Base-by-base conservation (phyloP, 352 stramenopile genomes). In the Elongisporangium anandrum region DNA sequence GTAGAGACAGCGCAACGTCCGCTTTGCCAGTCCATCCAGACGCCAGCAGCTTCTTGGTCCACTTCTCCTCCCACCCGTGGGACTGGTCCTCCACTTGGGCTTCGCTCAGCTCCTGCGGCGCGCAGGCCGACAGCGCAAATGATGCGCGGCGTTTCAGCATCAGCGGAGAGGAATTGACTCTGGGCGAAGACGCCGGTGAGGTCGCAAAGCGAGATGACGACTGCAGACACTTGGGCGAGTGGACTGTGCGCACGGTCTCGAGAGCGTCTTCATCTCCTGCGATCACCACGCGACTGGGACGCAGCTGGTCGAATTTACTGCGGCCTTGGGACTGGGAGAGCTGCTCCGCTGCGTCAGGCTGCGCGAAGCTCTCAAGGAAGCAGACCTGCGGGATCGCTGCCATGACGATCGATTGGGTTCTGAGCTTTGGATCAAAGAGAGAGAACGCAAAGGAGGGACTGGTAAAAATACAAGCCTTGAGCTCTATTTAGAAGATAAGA, bases 311-410 rank as follows among this genome's bases (percentile, higher is more conserved):
- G 21, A 41, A n/a, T 24, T 56, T 56, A 50, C 23, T 61, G 48
- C 56, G 38, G n/a, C 4, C 21, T 19, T 15, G 54, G 26, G 5
- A 12, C 34, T 45, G 34, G 10, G 45, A 60, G 55, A 56, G 50
- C 29, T 56, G 20, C 16, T 61, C 56, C 2, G 29, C 51, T 23
- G 22, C 26, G 10, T 61, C 29, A 29, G 72, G 72, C 61, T 80
- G 72, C 26, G 66, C 52, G 59, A 65, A 71, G 50, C 50, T 73
- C 50, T 77, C 63, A 19, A 80, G 21, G 38, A 75, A 75, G 45
- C 63, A 64, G 23, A 71, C 59, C 19, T 64, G 60, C 12, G 50
- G 21, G 26, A 34, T 34, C 24, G 24, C 7, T 3, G 24, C 7
- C 48, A 61, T 56, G 48, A 12, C 26, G 16, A 51, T 45, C 15